Evolutionary conservation across 345 rosid species (phyloP).

Genomic region (Rhizophora apiculata): DNA sequence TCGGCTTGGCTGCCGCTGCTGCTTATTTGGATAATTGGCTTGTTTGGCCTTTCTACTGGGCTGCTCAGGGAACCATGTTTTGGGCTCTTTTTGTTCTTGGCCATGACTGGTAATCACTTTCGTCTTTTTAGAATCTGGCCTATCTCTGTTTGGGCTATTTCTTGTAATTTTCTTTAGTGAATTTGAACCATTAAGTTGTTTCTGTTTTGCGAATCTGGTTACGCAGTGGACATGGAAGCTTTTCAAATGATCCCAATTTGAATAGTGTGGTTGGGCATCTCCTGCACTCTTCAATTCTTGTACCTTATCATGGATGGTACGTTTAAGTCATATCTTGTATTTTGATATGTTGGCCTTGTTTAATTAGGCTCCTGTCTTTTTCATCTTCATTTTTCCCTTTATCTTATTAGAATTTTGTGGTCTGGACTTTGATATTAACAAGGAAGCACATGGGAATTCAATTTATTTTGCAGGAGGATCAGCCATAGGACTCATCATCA

Average conservation of each 20-base stretch:
- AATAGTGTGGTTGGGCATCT: conserved; percentile 81
- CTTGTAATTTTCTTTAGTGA: neutral
- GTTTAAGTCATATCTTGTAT: conserved; percentile 14
- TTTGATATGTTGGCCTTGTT: neutral
- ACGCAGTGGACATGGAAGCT: conserved; percentile 88
- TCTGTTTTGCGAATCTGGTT: conserved; percentile 5
- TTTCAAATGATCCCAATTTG: conserved; percentile 59
- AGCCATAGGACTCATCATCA: conserved; percentile 95
- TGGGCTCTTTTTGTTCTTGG: conserved; percentile 97
- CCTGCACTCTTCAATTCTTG: conserved; percentile 86
- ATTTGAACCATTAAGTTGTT: neutral
- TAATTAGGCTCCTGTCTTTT: no score
- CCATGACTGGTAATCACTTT: conserved; percentile 64
- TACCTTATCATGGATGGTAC: conserved; percentile 92
- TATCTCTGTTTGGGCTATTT: neutral
- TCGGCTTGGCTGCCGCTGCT: conserved; percentile 77
- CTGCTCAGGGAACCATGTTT: conserved; percentile 88
- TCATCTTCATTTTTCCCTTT: neutral
- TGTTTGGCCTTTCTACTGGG: conserved; percentile 92
- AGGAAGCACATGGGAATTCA: no score
- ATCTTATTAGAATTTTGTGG: neutral
- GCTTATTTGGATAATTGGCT: conserved; percentile 59
- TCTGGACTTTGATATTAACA: neutral
- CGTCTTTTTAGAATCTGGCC: neutral
- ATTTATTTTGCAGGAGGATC: conserved; percentile 58